phyloP scores from a whole-genome alignment of 805 yeast genomes.

The Monosporozyma servazzii region DNA sequence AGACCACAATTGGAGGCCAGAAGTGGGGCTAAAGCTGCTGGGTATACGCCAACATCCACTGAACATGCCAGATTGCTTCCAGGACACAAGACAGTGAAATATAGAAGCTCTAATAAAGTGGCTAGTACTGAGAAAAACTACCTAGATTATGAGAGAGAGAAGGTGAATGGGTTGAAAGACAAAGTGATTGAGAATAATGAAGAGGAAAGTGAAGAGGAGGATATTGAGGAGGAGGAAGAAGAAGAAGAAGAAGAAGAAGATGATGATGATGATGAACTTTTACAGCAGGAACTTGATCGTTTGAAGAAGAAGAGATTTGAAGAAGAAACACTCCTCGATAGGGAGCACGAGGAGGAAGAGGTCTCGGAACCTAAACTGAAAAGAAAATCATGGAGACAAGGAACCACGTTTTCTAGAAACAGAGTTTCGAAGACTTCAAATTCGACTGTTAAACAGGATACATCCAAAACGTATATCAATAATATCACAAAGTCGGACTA shows the following conservation, averaged over 20 bases:
- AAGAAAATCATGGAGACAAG: conserved; percentile 14
- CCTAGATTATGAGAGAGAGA: conserved; percentile 2
- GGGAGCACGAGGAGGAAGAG: not conserved
- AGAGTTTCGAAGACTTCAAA: conserved; percentile 19
- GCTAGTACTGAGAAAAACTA: conserved; percentile 1
- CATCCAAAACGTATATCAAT: conserved; percentile 22
- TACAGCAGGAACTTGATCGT: not conserved
- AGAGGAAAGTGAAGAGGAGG: conserved; percentile 34
- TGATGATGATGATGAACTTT: conserved; percentile 14
- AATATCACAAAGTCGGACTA: conserved; percentile 33
- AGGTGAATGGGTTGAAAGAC: not conserved
- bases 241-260: conserved; percentile 8
- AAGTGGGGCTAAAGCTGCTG: conserved; percentile 38
- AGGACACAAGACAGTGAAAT: conserved; percentile 46
- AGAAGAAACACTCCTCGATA: conserved; percentile 12
- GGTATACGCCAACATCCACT: conserved; percentile 35
- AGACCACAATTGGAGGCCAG: conserved; percentile 62
- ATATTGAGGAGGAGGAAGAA: conserved; percentile 28
- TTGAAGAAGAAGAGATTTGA: conserved; percentile 8
- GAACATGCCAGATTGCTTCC: conserved; percentile 47
- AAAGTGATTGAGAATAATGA: conserved; percentile 8
- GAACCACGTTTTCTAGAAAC: conserved; percentile 19
- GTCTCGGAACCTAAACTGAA: not conserved
- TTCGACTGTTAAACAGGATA: not conserved
- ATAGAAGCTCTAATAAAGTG: conserved; percentile 1